phyloP scores from a whole-genome alignment of 2,329 filamentous ascomycete species.

The Talaromyces albobiverticillius region DNA sequence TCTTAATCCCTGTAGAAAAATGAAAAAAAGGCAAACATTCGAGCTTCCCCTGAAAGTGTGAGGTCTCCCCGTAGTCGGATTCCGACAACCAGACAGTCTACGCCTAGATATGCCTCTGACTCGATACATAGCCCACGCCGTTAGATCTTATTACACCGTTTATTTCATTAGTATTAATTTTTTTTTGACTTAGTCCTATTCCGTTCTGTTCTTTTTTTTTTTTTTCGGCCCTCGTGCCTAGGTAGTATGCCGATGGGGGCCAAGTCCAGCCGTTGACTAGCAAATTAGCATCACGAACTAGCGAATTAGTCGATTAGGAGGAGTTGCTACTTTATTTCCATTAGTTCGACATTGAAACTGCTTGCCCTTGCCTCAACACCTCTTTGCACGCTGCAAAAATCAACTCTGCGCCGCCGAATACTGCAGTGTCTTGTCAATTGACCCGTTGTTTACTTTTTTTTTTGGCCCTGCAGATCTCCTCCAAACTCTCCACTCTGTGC shows the following conservation, averaged over 20 bases:
- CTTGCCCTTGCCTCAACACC: conserved; percentile 5
- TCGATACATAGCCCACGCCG: no score
- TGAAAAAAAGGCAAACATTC: no score
- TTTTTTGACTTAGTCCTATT: background rate
- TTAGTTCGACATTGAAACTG: background rate
- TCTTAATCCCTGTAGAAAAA: no score
- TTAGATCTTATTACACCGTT: no score
- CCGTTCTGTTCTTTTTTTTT: background rate
- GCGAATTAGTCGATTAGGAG: background rate
- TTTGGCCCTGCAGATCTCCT: background rate
- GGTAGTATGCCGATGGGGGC: background rate
- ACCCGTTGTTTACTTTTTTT: background rate
- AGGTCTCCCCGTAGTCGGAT: no score
- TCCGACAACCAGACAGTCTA: no score
- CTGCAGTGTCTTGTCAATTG: background rate
- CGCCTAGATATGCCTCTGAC: no score
- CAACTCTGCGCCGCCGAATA: background rate
- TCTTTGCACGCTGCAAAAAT: background rate
- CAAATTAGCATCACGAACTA: background rate
- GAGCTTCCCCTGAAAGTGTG: no score
- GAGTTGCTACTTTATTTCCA: background rate
- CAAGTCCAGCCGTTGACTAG: background rate
- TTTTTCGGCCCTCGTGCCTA: background rate
- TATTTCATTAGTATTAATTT: no score
- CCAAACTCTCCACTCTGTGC: conserved; percentile 2